Base-by-base conservation (phyloP, 495 filamentous ascomycete genomes). In the Jackrogersella minutella region DNA sequence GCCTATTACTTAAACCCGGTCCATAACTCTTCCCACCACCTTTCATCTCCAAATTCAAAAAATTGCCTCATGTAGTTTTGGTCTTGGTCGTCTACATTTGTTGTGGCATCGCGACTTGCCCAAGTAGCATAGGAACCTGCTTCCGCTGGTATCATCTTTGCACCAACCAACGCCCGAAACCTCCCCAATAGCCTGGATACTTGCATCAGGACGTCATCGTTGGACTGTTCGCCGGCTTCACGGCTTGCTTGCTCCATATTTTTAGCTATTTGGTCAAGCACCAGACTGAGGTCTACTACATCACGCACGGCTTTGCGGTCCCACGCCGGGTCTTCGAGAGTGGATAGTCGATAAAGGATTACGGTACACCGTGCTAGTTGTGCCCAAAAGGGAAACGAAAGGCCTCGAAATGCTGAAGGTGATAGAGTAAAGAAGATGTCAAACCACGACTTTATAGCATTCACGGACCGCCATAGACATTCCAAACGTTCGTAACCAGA, bases 321-420 rank as follows among this genome's bases (percentile, higher is more conserved):
- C 79, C 80, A 81, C 1, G 64, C 76, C 41, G 78, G 77, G 44
- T 81, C 73, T 17, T 74, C 51, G 6, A 81, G 74, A 1, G 70
- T 76, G 1, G 78, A 79, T 1, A 81, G 73, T 4, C 74, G 69
- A 37, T 79, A 77, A 54, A 82, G 72, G 5, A 79, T 54, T 5
- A 73, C 74, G 17, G 78, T 37, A 50, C 61, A 73, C 6, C 69
- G 76, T 21, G 77, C 64, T 36, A 81, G 60, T 28, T 81, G 78
- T 1, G 72, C 73, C 74, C 73, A 81, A 31, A 77, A 76, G 16
- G 72, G 66, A 44, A 79, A 77, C 2, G 80, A 72, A 8, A 74
- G 58, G 6, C 70, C 71, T 16, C 73, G 22, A 1, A 72, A 58
- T 13, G 62, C 59, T 0, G 63, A 53, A 31, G 37, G 46, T 0